Evolutionary conservation across 106 monocot species (phyloP), one percentile per base, ranked within the genome.

Genomic region (Alisma plantagoaquatica): DNA sequence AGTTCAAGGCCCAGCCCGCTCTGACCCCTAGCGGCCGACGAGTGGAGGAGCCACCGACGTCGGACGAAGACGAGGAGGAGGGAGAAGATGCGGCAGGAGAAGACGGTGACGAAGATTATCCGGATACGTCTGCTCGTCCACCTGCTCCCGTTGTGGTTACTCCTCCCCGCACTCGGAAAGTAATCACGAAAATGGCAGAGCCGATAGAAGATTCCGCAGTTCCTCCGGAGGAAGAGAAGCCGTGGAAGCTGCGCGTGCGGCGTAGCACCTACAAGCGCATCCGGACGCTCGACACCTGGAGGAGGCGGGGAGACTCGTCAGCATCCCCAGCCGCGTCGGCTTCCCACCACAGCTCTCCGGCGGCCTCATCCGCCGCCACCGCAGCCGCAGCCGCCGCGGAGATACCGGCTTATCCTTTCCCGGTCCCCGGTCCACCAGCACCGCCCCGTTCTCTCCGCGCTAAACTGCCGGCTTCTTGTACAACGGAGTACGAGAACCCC

Each of bases 171-270:
- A n/a, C n/a, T n/a, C n/a, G n/a, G 52, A 59, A 59, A 53, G 53
- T 59, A 20, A 56, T 65, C 38, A 29, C 53, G 60, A 20, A 26
- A 42, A 52, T 50, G 63, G 18, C 41, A 52, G 1, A 27, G 28
- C 21, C 41, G 10, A 10, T n/a, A 24, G 27, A n/a, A 15, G 32
- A 23, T 5, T 35, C 49, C 33, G 18, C 23, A 4, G 31, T n/a
- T 12, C 25, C 23, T 10, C 24, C 23, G 10, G 60, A 15, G 46
- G 49, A 49, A 26, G 49, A 49, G 49, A 22, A 6, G 0, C 49
- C 49, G 2, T 49, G 49, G 49, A 49, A 24, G 24, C 49, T 49
- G 10, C 49, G 49, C 10, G 27, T 26, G 9, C 23, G 49, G 49
- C n/a, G n/a, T n/a, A n/a, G n/a, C n/a, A n/a, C n/a, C n/a, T n/a